Evolutionary conservation across 2,329 filamentous ascomycete species (phyloP), one percentile per base, ranked within the genome.

Genomic region (Fusarium devonianum): DNA sequence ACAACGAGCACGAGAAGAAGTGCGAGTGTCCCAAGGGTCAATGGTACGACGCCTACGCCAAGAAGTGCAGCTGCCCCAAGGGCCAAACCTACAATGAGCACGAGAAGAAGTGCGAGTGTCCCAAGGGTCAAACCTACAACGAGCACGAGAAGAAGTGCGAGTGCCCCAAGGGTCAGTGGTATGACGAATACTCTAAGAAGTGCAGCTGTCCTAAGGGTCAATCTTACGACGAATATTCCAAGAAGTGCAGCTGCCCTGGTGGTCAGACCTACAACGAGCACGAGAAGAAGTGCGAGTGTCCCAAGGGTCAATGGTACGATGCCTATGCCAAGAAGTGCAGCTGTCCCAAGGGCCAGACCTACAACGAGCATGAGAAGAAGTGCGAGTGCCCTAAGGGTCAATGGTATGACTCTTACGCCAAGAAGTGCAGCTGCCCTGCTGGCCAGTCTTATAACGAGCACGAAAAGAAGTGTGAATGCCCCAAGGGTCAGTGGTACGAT

Each of bases 361-460:
- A 32, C 17, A 21, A 56, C 16, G 42, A 49, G 29, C 11, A 38
- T 2, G 1, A 12, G 4, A 12, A 36, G 18, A 38, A 49, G 34
- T 60, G 57, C 9, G 35, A 39, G 3, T 60, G 57, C 52, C 48
- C 56, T 12, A 4, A 10, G 13, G 58, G 57, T 12, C 56, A 54
- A 37, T 13, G 33, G 19, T 21, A 16, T 11, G 41, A 44, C 14
- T 1, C 32, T 1, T 34, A 59, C 34, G 47, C 59, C 7, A 47
- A 46, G 5, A 44, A 52, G 26, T 58, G 56, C 35, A 4, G 33
- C 10, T 56, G 53, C 16, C 50, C 53, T 9, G 3, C 41, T 5
- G 49, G 37, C 5, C 44, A 54, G 16, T n/a, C 3, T 2, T 36
- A 18, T 8, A 32, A 33, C 21, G 42, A 34, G n/a, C 9, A 49